A percentile compares a stretch with the other conserved stretches of the same genome.
Conservation (phyloP, 2,329 filamentous ascomycete genomes). For the Xylariomycetidae sp. region DNA sequence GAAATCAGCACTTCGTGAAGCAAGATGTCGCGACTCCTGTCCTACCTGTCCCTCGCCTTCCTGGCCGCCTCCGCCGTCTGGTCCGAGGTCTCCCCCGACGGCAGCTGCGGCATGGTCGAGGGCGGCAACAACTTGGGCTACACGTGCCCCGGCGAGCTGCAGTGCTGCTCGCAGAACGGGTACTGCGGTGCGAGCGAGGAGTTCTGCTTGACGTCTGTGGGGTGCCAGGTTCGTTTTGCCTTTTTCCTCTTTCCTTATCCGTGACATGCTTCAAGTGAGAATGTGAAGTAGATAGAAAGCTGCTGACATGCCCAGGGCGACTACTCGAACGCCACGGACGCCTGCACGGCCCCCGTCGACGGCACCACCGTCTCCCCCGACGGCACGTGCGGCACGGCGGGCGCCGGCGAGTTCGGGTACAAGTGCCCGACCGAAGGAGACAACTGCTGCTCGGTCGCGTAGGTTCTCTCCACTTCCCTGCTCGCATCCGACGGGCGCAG, state of each 20-base stretch:
- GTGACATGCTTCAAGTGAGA: too few species aligned
- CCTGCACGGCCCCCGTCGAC: constrained; percentile 21
- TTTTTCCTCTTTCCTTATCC: too few species aligned
- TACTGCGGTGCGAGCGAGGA: constrained; percentile 24
- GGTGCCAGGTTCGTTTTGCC: too few species aligned
- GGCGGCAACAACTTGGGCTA: constrained; percentile 20
- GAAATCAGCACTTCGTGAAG: too few species aligned
- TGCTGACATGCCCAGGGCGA: too few species aligned
- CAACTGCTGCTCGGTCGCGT: constrained; percentile 25
- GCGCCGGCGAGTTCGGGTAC: constrained; percentile 23
- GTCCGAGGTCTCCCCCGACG: constrained; percentile 23
- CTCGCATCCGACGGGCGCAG: too few species aligned
- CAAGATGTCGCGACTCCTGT: constrained; percentile 10
- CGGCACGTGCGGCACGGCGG: constrained; percentile 24
- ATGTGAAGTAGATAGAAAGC: too few species aligned
- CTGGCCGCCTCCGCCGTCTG: constrained; percentile 14
- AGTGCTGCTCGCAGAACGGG: constrained; percentile 25
- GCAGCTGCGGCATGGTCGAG: constrained; percentile 21
- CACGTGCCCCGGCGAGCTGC: constrained; percentile 22
- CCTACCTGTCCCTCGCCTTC: constrained; percentile 6
- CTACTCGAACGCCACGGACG: constrained; percentile 22
- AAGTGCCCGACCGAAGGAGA: constrained; percentile 17
- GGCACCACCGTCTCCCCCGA: constrained; percentile 24
- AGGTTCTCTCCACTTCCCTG: too few species aligned
- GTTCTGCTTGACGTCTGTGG: constrained; percentile 26